Conservation (phyloP, 495 filamentous ascomycete genomes). For the Penicillium antarcticum region DNA sequence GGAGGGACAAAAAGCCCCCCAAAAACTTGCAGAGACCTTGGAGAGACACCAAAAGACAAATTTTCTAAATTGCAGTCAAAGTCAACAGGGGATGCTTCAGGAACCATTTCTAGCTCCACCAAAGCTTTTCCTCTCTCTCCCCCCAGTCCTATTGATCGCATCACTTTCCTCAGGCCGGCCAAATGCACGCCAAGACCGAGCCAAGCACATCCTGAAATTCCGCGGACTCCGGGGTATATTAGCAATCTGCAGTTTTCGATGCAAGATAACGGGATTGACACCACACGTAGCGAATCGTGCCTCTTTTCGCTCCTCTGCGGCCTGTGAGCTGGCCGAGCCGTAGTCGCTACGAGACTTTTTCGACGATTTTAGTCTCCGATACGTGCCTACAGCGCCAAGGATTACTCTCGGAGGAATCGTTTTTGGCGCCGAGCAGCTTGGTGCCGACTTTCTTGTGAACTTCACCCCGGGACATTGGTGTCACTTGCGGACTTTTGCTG, state of each 20-base stretch:
- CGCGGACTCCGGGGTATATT: background rate
- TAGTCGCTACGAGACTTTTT: background rate
- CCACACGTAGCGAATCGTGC: background rate
- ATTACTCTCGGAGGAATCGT: constrained; percentile 17
- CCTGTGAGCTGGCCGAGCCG: background rate
- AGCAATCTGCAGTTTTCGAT: background rate
- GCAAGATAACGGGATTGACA: background rate
- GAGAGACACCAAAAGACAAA: background rate
- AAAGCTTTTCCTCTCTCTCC: background rate
- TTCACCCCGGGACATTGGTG: background rate
- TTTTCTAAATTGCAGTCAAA: background rate
- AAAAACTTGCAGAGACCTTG: too few relatives aligned
- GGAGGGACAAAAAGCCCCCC: background rate
- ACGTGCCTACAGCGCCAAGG: constrained; percentile 15
- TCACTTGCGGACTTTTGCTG: background rate
- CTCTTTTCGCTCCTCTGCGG: background rate
- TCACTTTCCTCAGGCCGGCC: background rate
- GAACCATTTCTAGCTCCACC: too few relatives aligned
- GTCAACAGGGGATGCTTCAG: background rate
- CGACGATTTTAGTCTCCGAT: constrained; percentile 2
- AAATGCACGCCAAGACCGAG: constrained; percentile 4
- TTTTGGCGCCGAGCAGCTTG: constrained; percentile 16
- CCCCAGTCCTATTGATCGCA: background rate
- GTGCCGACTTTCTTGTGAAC: constrained; percentile 5
- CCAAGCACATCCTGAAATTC: background rate